These are phyloP conservation scores for Suhomyces faveliae DNA, from an alignment of 805 yeast genomes.

Conservation along the genomic window DNA sequence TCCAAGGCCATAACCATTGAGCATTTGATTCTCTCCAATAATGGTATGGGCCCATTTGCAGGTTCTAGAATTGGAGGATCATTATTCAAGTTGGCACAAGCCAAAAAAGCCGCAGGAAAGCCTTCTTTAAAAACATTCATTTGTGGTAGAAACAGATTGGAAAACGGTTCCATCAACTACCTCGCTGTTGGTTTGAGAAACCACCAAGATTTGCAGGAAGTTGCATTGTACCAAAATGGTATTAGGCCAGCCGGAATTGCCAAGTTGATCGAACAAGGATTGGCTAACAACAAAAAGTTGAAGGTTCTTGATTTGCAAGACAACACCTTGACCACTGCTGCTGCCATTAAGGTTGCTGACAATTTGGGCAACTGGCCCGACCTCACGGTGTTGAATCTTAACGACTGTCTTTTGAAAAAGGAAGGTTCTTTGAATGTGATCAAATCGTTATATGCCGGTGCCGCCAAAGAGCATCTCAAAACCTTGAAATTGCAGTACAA, in stretches of 20 bases:
- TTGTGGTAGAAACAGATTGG: conserved; percentile 96
- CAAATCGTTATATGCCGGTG: conserved; percentile 42
- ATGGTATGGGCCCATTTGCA: conserved; percentile 98
- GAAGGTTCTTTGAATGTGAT: conserved; percentile 65
- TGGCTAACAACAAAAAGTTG: conserved; percentile 58
- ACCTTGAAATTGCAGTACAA: conserved; percentile 79
- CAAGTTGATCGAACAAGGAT: conserved; percentile 69
- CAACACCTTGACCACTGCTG: conserved; percentile 80
- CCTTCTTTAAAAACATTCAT: conserved; percentile 74
- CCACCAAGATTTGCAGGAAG: conserved; percentile 68
- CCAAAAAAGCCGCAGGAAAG: conserved; percentile 54
- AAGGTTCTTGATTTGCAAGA: conserved; percentile 85
- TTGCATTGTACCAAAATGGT: conserved; percentile 92
- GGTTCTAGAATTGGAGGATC: conserved; percentile 93
- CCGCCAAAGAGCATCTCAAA: conserved; percentile 45
- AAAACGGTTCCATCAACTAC: conserved; percentile 87
- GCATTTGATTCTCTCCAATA: conserved; percentile 86
- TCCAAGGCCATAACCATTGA: conserved; percentile 73
- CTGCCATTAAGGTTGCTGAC: conserved; percentile 52
- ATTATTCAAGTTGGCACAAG: conserved; percentile 64
- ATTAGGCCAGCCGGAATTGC: conserved; percentile 92
- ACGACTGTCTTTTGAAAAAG: conserved; percentile 83
- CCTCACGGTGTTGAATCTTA: conserved; percentile 76
- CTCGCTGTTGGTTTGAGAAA: conserved; percentile 82
- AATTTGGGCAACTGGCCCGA: conserved; percentile 59